Conservation (phyloP, 1,284 basidiomycete genomes). For the Filobasidium uniguttulatum region DNA sequence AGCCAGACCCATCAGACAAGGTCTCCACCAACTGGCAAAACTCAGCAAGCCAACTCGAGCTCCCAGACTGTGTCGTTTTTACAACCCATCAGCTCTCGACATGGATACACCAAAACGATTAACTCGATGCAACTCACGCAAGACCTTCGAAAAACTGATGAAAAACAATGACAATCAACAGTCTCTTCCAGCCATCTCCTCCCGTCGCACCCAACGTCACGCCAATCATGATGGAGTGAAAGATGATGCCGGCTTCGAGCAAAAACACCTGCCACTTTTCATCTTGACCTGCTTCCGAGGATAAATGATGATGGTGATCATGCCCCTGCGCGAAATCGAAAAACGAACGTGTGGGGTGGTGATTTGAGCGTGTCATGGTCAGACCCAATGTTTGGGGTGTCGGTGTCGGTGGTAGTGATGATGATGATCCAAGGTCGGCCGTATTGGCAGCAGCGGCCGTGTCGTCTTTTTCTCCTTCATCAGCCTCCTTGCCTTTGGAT, state of each 20-base stretch:
- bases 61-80: no score
- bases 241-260: slow-evolving; percentile 39
- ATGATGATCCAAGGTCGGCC: no score
- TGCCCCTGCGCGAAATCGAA: slow-evolving; percentile 20
- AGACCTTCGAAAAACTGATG: slow-evolving; percentile 28
- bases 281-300: slow-evolving; percentile 19
- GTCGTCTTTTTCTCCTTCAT: no score
- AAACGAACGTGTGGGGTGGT: no score
- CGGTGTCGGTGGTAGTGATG: no score
- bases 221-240: slow-evolving; percentile 32
- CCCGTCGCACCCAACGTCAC: slow-evolving; percentile 30
- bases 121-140: no score
- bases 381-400: no score
- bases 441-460: no score
- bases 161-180: slow-evolving; percentile 23
- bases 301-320: slow-evolving; percentile 17
- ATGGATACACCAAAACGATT: no score
- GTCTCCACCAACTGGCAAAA: slow-evolving; percentile 13
- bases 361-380: no score
- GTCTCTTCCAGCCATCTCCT: slow-evolving; percentile 12
- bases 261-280: slow-evolving; percentile 32
- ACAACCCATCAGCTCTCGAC: no score
- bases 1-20: slow-evolving; percentile 18
- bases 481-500: no score
- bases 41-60: slow-evolving; percentile 21